Base-by-base conservation (phyloP, 2,329 filamentous ascomycete species). In the Fusarium nodosum region DNA sequence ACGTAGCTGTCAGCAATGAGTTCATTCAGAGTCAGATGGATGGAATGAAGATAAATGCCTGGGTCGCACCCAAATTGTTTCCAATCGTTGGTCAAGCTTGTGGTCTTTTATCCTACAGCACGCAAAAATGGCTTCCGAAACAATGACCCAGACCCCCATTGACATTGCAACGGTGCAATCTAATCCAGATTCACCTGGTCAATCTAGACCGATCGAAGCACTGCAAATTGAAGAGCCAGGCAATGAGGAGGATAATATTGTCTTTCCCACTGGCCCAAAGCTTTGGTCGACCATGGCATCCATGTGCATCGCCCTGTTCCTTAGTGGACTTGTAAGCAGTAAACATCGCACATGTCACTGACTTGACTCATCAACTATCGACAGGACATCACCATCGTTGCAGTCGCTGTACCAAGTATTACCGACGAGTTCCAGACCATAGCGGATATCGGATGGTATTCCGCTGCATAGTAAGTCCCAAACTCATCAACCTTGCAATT, bases 391-490 rank as follows among this genome's bases (percentile, higher is more conserved):
- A 71, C 72, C 0, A 73, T 74, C 7, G 72, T 74, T 11, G 71
- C 72, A 0, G 72, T 74, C 0, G 50, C 72, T 6, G 69, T 73
- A 1, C 72, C 72, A 12, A 74, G 72, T 13, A 62, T 74, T 11
- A 74, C 72, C 1, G 69, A 75, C 2, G 53, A 75, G 4, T 74
- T 75, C 8, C 53, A 70, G n/a, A 75, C 72, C 0, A 75, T 74
- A 7, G 26, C 48, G 6, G 72, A 74, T 16, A 74, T 74, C 8
- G 72, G 72, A 16, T 74, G 72, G 72, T 74, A 74, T 24, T 75
- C 72, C 0, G 72, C 72, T 12, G 72, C 72, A 1, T 74, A 75
- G 72, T 69, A 50, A 7, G 45, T 12, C 9, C 2, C 9, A 4
- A 28, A 18, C 13, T 26, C 22, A 0, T 26, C 3, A 10, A 18